Conservation (phyloP, 2,329 filamentous ascomycete genomes). For the Elsinoe arachidis region DNA sequence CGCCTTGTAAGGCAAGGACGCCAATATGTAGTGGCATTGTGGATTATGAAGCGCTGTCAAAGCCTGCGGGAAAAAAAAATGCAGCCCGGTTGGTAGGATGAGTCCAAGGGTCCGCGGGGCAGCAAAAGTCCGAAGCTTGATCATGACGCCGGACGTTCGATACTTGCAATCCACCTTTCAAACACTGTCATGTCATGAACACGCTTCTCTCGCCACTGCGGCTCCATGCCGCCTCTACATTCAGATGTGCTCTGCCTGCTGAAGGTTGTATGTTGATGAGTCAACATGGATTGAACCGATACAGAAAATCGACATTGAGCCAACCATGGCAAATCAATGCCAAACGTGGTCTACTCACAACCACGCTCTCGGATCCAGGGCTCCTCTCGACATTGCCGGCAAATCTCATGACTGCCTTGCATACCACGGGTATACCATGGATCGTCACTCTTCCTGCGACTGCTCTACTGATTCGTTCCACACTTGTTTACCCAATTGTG, state of each 20-base stretch:
- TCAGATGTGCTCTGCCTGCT: not conserved
- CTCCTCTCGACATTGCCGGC: not conserved
- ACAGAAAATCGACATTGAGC: not conserved
- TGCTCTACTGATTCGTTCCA: slow-evolving; percentile 2
- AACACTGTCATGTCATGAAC: not conserved
- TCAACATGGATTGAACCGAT: not conserved
- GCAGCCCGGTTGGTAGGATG: not conserved
- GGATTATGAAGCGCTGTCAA: not conserved
- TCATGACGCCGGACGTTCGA: no score
- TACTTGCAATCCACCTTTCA: no score
- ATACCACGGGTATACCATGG: slow-evolving; percentile 5
- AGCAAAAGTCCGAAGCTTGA: no score
- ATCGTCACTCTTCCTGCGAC: not conserved
- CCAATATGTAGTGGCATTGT: slow-evolving; percentile 34
- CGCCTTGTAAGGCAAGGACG: slow-evolving; percentile 75
- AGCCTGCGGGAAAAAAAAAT: not conserved
- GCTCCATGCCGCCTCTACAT: not conserved
- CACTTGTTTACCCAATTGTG: not conserved
- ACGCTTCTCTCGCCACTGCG: not conserved
- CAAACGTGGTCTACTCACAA: slow-evolving; percentile 5
- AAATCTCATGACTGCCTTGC: slow-evolving; percentile 4
- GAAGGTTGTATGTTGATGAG: not conserved
- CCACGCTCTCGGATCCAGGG: slow-evolving; percentile 4
- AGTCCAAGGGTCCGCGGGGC: no score
- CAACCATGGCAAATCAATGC: not conserved